phyloP scores from a whole-genome alignment of 768 basidiomycete genomes.

The Trametes maxima region DNA sequence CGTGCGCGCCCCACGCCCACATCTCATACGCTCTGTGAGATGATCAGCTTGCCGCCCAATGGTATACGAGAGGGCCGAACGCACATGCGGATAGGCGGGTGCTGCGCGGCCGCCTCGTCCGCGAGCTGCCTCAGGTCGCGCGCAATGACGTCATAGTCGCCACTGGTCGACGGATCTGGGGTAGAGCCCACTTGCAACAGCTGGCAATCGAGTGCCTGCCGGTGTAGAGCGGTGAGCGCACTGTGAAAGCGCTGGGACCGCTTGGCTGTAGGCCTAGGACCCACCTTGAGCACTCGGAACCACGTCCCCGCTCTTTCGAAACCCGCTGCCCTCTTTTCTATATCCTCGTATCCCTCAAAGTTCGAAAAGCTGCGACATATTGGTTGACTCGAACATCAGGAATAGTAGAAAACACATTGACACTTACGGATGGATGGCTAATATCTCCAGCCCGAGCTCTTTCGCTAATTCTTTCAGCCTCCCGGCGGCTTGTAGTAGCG shows the following conservation, averaged over 20 bases:
- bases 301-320: conserved; percentile 29
- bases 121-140: conserved; percentile 32
- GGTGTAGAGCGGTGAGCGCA: background rate
- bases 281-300: conserved; percentile 31
- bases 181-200: conserved; percentile 36
- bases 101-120: conserved; percentile 29
- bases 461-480: conserved; percentile 27
- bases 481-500: conserved; percentile 22
- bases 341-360: conserved; percentile 31
- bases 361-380: conserved; percentile 26
- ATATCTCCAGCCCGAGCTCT: conserved; percentile 27
- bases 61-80: background rate
- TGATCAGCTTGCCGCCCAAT: background rate
- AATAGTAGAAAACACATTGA: no score
- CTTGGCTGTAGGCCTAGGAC: background rate
- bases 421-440: conserved; percentile 35
- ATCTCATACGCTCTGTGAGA: conserved; percentile 34
- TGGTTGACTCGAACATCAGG: background rate
- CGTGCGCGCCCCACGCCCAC: conserved; percentile 37
- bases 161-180: conserved; percentile 28
- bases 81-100: conserved; percentile 34
- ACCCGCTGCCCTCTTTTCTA: conserved; percentile 20
- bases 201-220: conserved; percentile 29
- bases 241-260: background rate
- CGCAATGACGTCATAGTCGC: conserved; percentile 33